A percentile compares a stretch with the other conserved stretches of the same genome.
Conservation (phyloP, 768 basidiomycete genomes). For the Wakefieldia striispora region DNA sequence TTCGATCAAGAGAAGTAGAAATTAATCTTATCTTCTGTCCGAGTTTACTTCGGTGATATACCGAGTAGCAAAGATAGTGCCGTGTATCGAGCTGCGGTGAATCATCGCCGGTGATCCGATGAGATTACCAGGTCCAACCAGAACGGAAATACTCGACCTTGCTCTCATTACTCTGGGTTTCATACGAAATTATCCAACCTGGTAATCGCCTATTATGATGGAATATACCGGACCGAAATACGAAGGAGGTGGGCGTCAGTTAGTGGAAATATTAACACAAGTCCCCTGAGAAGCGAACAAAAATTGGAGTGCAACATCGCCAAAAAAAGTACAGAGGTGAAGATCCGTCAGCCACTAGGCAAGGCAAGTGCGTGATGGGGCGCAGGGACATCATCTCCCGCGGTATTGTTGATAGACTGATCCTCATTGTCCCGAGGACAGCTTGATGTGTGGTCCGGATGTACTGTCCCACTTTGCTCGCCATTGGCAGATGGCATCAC, state of each 20-base stretch:
- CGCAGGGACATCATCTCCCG: neutral
- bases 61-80: no score
- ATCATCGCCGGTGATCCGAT: no score
- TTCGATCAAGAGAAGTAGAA: neutral
- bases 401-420: neutral
- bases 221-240: no score
- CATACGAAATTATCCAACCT: no score
- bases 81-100: no score
- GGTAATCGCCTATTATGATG: neutral
- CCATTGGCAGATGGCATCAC: neutral
- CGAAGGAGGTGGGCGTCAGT: no score
- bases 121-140: no score
- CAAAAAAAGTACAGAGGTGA: neutral
- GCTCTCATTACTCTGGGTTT: no score
- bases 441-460: neutral
- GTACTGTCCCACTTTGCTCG: slow-evolving; percentile 1
- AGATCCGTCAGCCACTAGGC: slow-evolving; percentile 6
- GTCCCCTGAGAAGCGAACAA: no score
- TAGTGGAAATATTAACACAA: no score
- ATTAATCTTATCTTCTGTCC: neutral
- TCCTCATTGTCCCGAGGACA: neutral
- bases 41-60: no score
- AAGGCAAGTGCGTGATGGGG: neutral
- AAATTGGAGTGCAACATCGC: neutral
- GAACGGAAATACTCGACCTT: no score